Conservation (phyloP, 208 protist genomes). For the Leishmania major region DNA sequence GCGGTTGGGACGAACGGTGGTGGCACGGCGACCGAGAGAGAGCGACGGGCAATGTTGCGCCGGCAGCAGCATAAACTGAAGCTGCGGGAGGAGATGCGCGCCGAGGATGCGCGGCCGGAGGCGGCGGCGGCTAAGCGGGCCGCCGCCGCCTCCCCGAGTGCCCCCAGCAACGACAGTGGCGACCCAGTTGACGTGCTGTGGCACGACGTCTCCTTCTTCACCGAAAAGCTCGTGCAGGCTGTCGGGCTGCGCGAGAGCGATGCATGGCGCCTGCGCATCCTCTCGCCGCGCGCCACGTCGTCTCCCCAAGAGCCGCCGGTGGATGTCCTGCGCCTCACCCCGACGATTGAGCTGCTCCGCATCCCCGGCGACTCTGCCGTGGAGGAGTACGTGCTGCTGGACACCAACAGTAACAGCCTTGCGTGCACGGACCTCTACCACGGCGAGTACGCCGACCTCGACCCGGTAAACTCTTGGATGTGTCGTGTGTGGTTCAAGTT, state of each 20-base stretch:
- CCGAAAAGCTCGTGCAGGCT: constrained; percentile 13
- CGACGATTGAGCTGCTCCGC: constrained; percentile 60
- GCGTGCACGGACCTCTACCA: constrained; percentile 88
- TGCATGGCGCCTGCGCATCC: constrained; percentile 35
- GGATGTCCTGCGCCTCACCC: constrained; percentile 49
- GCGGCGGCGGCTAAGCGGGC: background rate
- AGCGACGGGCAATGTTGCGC: constrained; percentile 6
- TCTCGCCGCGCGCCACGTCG: constrained; percentile 17
- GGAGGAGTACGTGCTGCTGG: constrained; percentile 85
- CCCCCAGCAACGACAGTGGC: background rate
- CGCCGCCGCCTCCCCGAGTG: background rate
- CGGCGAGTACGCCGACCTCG: constrained; percentile 78
- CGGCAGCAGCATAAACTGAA: constrained; percentile 19
- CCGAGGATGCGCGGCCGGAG: constrained; percentile 6
- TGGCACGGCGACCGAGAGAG: background rate
- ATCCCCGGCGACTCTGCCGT: constrained; percentile 65
- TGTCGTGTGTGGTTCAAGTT: constrained; percentile 92
- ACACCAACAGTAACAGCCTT: constrained; percentile 46
- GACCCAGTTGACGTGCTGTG: constrained; percentile 49
- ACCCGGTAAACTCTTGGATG: constrained; percentile 89
- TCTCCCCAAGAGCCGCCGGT: background rate
- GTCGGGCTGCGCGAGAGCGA: constrained; percentile 49
- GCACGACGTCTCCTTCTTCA: constrained; percentile 25
- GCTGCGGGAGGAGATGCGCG: constrained; percentile 23
- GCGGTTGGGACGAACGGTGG: background rate